Conservation (phyloP, 2,329 filamentous ascomycete genomes). For the Ophiostoma populinum region DNA sequence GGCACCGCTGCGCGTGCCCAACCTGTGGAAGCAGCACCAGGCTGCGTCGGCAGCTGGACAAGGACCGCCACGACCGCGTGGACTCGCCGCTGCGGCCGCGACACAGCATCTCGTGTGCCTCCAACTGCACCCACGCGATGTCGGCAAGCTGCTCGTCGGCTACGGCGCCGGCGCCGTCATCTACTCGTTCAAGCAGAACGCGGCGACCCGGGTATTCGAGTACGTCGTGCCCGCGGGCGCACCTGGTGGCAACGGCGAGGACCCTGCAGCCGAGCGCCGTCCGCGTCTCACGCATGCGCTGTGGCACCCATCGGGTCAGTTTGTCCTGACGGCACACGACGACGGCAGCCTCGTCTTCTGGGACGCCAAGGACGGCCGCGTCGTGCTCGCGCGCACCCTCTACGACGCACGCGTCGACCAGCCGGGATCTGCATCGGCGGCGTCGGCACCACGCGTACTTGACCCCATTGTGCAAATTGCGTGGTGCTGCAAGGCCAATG, state of each 20-base stretch:
- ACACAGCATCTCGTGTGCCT: conserved; percentile 49
- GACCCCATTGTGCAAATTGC: conserved; percentile 63
- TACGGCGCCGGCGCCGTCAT: conserved; percentile 76
- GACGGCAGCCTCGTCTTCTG: conserved; percentile 87
- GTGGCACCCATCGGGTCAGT: conserved; percentile 92
- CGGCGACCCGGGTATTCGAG: conserved; percentile 59
- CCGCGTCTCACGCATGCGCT: conserved; percentile 67
- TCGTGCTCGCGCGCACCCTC: conserved; percentile 70
- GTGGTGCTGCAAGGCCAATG: conserved; percentile 90
- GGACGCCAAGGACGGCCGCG: conserved; percentile 76
- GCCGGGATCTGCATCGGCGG: conserved; percentile 27
- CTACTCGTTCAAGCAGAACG: conserved; percentile 89
- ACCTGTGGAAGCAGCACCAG: conserved; percentile 54
- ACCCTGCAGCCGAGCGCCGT: conserved; percentile 42
- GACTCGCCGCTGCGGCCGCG: background rate
- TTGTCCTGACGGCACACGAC: conserved; percentile 72
- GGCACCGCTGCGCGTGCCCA: conserved; percentile 64
- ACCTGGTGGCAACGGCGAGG: conserved; percentile 58
- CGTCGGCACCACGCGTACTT: conserved; percentile 37
- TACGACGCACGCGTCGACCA: conserved; percentile 58
- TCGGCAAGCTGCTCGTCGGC: conserved; percentile 80
- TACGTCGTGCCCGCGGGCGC: conserved; percentile 71
- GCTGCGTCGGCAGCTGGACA: conserved; percentile 33
- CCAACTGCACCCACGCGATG: conserved; percentile 76
- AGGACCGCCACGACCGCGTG: background rate